These are phyloP conservation scores for Cryptococcus wingfieldii DNA, from an alignment of 1,284 basidiomycete species.

Conservation along the genomic window DNA sequence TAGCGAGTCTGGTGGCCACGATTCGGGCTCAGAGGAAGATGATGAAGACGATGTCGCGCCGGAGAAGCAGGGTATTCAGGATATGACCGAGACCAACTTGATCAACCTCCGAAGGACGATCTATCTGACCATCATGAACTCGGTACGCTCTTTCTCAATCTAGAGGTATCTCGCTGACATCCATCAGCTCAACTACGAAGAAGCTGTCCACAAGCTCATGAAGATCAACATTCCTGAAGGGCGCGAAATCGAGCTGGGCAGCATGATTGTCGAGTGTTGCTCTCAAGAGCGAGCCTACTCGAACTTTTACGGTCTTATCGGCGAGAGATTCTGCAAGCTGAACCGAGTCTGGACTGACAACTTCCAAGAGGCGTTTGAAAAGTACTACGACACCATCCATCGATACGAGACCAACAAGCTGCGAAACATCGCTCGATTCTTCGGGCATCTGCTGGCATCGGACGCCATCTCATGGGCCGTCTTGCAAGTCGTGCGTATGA, in stretches of 20 bases:
- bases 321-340: slow-evolving; percentile 93
- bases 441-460: slow-evolving; percentile 79
- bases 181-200: slow-evolving; percentile 78
- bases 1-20: slow-evolving; percentile 64
- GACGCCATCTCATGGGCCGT: slow-evolving; percentile 88
- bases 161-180: background rate
- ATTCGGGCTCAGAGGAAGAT: slow-evolving; percentile 63
- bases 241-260: slow-evolving; percentile 91
- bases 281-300: slow-evolving; percentile 98
- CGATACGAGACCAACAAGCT: slow-evolving; percentile 97
- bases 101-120: slow-evolving; percentile 92
- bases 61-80: slow-evolving; percentile 84
- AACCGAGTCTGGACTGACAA: slow-evolving; percentile 89
- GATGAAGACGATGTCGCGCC: slow-evolving; percentile 61
- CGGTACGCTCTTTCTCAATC: slow-evolving; percentile 45
- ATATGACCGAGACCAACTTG: slow-evolving; percentile 90
- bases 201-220: slow-evolving; percentile 95
- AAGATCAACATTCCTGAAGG: slow-evolving; percentile 89
- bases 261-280: slow-evolving; percentile 99
- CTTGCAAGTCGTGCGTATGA: slow-evolving; percentile 82
- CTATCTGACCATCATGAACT: slow-evolving; percentile 98
- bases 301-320: slow-evolving; percentile 91
- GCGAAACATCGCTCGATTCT: slow-evolving; percentile 94
- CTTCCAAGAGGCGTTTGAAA: slow-evolving; percentile 81
- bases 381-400: slow-evolving; percentile 95